A percentile compares a stretch with the other conserved stretches of the same genome.
Evolutionary conservation across 768 basidiomycete species (phyloP).

Genomic region (Macrolepiota dolichaula): DNA sequence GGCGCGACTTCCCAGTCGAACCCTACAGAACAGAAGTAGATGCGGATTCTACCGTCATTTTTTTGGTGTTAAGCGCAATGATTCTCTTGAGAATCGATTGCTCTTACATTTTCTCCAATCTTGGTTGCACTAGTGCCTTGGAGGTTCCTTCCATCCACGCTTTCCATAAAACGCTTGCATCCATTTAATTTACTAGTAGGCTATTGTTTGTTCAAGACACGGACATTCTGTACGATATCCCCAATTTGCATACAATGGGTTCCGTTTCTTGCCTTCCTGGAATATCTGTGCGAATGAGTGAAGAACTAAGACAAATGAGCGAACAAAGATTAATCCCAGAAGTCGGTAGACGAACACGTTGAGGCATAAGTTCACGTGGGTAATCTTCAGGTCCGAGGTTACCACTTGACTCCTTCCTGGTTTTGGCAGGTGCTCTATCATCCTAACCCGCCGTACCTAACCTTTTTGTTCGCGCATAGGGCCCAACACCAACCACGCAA

Average conservation of each 20-base stretch:
- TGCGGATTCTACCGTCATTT: not conserved
- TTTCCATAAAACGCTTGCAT: not conserved
- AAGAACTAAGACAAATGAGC: not conserved
- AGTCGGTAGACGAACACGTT: not conserved
- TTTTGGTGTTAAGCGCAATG: not conserved
- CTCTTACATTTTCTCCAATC: not conserved
- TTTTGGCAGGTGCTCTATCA: not conserved
- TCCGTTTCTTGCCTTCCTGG: not conserved
- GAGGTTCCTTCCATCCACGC: not conserved
- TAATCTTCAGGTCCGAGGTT: not conserved
- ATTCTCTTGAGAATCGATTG: not conserved
- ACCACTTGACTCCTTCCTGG: not conserved
- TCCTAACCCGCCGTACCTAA: not conserved
- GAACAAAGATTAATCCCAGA: not conserved
- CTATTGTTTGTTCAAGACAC: not conserved
- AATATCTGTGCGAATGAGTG: not conserved
- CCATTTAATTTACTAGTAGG: conserved; percentile 5
- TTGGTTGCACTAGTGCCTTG: not conserved
- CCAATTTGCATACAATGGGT: not conserved
- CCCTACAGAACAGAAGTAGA: conserved; percentile 2
- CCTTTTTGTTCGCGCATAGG: not conserved
- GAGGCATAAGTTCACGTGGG: not conserved
- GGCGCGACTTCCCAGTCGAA: not conserved
- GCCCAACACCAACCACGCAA: not conserved
- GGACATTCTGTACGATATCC: conserved; percentile 6